Evolutionary conservation across 306 rosid species (phyloP), one percentile per base, ranked within the genome.

Genomic region (Lagenaria siceraria): DNA sequence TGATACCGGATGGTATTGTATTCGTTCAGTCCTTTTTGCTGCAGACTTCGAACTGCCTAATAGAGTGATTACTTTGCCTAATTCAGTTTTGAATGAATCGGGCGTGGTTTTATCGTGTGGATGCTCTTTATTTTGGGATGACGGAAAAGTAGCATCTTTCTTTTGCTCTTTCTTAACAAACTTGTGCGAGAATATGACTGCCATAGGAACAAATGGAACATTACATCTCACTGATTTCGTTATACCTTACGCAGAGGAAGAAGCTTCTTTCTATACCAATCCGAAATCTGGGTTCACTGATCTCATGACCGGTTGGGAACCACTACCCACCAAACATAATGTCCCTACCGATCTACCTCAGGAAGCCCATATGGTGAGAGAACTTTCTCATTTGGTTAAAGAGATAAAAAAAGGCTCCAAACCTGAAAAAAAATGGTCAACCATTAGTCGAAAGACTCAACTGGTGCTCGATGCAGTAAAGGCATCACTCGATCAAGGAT

Each of bases 81-180:
- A 76, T 5, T 70, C 83, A 19, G 75, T 83, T n/a, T 10, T 72
- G 3, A 91, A 94, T 24, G 52, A 90, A 77, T 85, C 80, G 0
- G 96, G 93, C 8, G 97, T 94, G 74, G 62, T 91, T 82, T 38
- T 91, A 77, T 84, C 97, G 17, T 90, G 93, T 53, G 93, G 95
- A 10, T 87, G 92, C 48, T 82, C 93, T 38, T 78, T 94, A 18
- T 63, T 78, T 35, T 94, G 98, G 98, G 90, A 87, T 73, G 96
- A 89, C 78, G 96, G 97, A 35, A 91, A 79, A 85, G 78, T 84
- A 55, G 98, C 91, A 69, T 89, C 96, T 73, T 87, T 94, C 78
- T 82, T 87, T 46, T 89, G 97, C 85, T 94, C 98, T 48, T 94
- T 91, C 87, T 81, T 91, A 42, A 77, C 93, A 52, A 81, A 87